These are phyloP conservation scores for Westerdykella aurantiaca DNA, from an alignment of 2,329 filamentous ascomycete species.

Conservation along the genomic window DNA sequence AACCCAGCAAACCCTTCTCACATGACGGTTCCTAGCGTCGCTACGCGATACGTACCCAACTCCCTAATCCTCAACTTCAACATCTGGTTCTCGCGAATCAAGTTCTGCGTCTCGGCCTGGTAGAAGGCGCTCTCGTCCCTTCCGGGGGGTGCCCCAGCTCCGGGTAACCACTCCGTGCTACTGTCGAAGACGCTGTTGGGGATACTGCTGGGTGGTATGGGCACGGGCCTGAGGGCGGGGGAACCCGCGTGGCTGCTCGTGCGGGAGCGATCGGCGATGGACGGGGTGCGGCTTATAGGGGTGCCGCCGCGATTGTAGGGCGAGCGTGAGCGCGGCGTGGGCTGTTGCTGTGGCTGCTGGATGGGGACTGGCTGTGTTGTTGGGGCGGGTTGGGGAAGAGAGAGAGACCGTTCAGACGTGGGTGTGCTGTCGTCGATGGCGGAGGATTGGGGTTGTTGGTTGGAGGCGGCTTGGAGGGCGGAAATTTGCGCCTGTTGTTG, in stretches of 20 bases:
- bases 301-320: conserved; percentile 14
- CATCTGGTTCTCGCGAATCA: conserved; percentile 79
- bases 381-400: conserved; percentile 33
- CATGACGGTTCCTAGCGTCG: conserved; percentile 4
- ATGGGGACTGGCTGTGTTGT: conserved; percentile 19
- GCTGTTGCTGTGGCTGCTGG: conserved; percentile 44
- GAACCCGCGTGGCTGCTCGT: conserved; percentile 39
- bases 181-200: conserved; percentile 17
- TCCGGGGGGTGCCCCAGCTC: conserved; percentile 24
- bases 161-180: conserved; percentile 59
- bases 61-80: conserved; percentile 67
- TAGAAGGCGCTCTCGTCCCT: conserved; percentile 74
- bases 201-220: conserved; percentile 44
- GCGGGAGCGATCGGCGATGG: conserved; percentile 33
- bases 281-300: conserved; percentile 42
- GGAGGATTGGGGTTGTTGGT: conserved; percentile 38
- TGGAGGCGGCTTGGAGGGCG: conserved; percentile 45
- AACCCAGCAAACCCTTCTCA: background rate
- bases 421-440: conserved; percentile 50
- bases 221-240: conserved; percentile 47
- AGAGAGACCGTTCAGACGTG: conserved; percentile 44
- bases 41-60: conserved; percentile 51
- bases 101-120: conserved; percentile 72
- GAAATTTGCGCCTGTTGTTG: conserved; percentile 67
- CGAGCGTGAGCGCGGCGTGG: conserved; percentile 35